phyloP scores from a whole-genome alignment of 2,329 filamentous ascomycete species.

The Rhynchosporium graminicola region DNA sequence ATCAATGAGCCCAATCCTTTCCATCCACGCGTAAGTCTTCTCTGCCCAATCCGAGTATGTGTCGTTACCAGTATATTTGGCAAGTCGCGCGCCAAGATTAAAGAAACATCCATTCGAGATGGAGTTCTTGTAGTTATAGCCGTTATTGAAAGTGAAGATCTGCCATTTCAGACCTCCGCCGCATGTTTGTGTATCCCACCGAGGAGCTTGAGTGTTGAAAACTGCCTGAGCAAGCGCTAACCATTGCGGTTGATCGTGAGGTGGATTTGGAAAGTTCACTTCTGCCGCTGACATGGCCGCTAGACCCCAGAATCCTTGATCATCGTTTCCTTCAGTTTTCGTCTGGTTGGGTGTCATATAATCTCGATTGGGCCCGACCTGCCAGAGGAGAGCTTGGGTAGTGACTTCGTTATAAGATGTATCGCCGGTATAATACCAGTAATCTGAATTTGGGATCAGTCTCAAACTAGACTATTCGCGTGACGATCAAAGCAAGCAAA shows the following conservation, averaged over 20 bases:
- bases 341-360: slow-evolving; percentile 79
- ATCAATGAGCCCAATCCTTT: slow-evolving; percentile 57
- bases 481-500: neutral
- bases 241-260: slow-evolving; percentile 60
- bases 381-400: slow-evolving; percentile 68
- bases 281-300: slow-evolving; percentile 72
- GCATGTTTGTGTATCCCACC: slow-evolving; percentile 71
- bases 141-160: slow-evolving; percentile 79
- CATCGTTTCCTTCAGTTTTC: slow-evolving; percentile 69
- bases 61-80: slow-evolving; percentile 73
- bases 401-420: slow-evolving; percentile 68
- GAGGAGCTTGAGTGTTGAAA: slow-evolving; percentile 74
- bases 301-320: slow-evolving; percentile 74
- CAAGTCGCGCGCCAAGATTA: slow-evolving; percentile 66
- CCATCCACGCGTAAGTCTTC: slow-evolving; percentile 71
- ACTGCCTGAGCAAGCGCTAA: slow-evolving; percentile 74
- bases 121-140: slow-evolving; percentile 75
- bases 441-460: slow-evolving; percentile 50
- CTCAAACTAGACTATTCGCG: too few relatives aligned
- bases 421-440: slow-evolving; percentile 83
- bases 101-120: slow-evolving; percentile 66
- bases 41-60: slow-evolving; percentile 80
- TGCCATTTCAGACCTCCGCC: slow-evolving; percentile 82
- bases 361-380: slow-evolving; percentile 70
- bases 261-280: slow-evolving; percentile 61